Base-by-base conservation (phyloP, 495 filamentous ascomycete genomes). In the Penicillium coprophilum region DNA sequence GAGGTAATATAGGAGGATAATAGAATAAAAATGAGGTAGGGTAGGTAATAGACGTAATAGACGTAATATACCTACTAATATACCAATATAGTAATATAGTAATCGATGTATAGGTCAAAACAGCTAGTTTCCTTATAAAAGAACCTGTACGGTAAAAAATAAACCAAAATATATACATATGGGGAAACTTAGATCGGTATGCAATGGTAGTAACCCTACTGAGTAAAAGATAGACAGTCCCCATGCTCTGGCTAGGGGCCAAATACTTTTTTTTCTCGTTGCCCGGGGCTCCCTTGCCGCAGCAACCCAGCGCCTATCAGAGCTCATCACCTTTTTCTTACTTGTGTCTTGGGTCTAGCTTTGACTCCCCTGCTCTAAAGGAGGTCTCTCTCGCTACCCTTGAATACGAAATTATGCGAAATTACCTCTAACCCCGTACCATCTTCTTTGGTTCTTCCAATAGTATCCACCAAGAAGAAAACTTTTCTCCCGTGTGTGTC, bases 281-380 rank as follows among this genome's bases (percentile, higher is more conserved):
- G 74, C 74, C 71, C 71, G 60, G 70, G 74, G 62, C 74, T 77
- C 74, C 74, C 74, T 75, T 74, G 69, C 72, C 74, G 72, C 72
- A 71, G 69, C 63, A 71, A 68, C 69, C 59, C 66, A 61, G 56
- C 62, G 61, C 71, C 68, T 71, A 74, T 74, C 71, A 74, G 61
- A 67, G 51, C 52, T 15, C 53, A 34, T 46, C 32, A 27, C 24
- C 50, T 51, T n/a, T 17, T n/a, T n/a, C 15, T n/a, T 13, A 32
- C 11, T 32, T 6, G 17, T 38, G 34, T 38, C 34, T 38, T 17
- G 34, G 34, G 34, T 38, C n/a, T 38, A 38, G 32, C 54, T 57
- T 30, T 39, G 23, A 31, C 39, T 40, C 48, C 58, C 58, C 53
- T 36, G 40, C 40, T 40, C 58, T 56, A 58, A 43, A 43, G 40